Conservation (phyloP, 164 flowering plant species). For the Vitis cinerea region DNA sequence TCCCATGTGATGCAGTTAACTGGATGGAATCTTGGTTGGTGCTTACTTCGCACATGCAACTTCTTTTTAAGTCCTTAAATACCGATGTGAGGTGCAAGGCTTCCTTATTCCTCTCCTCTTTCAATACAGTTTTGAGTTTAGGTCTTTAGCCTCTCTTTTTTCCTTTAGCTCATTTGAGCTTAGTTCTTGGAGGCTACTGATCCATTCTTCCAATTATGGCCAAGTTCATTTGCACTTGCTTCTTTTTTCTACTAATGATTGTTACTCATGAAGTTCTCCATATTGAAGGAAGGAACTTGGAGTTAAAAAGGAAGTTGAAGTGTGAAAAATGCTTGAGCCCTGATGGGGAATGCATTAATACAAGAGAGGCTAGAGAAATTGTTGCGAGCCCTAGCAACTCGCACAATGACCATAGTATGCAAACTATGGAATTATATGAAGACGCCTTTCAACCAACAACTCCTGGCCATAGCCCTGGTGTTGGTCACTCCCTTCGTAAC, state of each 20-base stretch:
- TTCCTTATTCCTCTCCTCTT: background rate
- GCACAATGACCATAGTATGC: background rate
- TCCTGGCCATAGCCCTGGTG: constrained; percentile 40
- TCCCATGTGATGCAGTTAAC: no score
- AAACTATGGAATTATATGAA: constrained; percentile 1
- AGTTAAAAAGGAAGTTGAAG: constrained; percentile 5
- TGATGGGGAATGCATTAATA: constrained; percentile 3
- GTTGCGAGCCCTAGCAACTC: background rate
- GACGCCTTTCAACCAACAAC: constrained; percentile 35
- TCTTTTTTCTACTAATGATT: constrained; percentile 13
- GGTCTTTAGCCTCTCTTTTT: background rate
- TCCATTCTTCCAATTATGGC: constrained; percentile 2
- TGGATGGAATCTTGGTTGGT: background rate
- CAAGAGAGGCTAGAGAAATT: background rate
- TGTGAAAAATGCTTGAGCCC: constrained; percentile 1
- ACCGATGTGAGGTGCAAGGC: background rate
- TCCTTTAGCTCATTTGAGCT: background rate
- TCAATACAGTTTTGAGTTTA: background rate
- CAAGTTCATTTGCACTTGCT: constrained; percentile 10
- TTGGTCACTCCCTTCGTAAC: constrained; percentile 30
- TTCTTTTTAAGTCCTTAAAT: constrained; percentile 1
- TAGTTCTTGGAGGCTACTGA: no score
- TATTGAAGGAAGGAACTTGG: constrained; percentile 21
- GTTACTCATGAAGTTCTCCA: constrained; percentile 16
- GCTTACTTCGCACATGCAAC: background rate